A percentile compares a stretch with the other conserved stretches of the same genome.
Conservation (phyloP, 345 rosid species). For the Gossypium longicalyx region DNA sequence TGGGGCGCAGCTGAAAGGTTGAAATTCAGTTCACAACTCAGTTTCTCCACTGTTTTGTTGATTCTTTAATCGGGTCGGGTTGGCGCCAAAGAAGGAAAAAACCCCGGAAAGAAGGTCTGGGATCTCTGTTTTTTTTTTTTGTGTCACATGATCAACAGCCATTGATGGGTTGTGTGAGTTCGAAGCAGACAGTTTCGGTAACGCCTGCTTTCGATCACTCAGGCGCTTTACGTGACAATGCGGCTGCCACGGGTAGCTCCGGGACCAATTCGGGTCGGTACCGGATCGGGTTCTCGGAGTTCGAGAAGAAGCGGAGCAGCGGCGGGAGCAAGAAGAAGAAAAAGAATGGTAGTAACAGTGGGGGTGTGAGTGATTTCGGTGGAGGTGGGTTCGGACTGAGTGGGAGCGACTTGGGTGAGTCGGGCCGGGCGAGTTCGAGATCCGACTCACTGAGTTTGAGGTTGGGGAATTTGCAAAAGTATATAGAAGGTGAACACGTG, state of each 20-base stretch:
- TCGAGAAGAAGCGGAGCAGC: slow-evolving; percentile 29
- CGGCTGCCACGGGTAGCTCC: slow-evolving; percentile 9
- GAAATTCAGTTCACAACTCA: background rate
- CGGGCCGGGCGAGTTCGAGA: slow-evolving; percentile 62
- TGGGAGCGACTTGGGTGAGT: slow-evolving; percentile 69
- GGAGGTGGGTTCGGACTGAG: slow-evolving; percentile 25
- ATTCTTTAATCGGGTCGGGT: background rate
- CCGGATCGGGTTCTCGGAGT: slow-evolving; percentile 18
- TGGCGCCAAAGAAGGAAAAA: background rate
- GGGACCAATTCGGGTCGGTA: slow-evolving; percentile 30
- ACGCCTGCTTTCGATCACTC: slow-evolving; percentile 86
- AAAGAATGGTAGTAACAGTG: slow-evolving; percentile 27
- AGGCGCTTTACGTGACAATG: slow-evolving; percentile 39
- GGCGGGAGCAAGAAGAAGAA: slow-evolving; percentile 21
- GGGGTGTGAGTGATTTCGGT: slow-evolving; percentile 23
- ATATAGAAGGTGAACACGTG: slow-evolving; percentile 81
- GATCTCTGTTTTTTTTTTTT: background rate
- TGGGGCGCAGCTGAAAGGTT: background rate
- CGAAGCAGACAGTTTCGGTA: slow-evolving; percentile 89
- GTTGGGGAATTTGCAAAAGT: slow-evolving; percentile 65
- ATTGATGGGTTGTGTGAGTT: slow-evolving; percentile 93
- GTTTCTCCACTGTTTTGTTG: background rate
- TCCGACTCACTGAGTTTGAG: slow-evolving; percentile 79
- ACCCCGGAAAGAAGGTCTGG: background rate
- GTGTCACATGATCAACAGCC: slow-evolving; percentile 2